A percentile compares a stretch with the other conserved stretches of the same genome.
phyloP scores from a whole-genome alignment of 2,329 filamentous ascomycete species.

The Coniochaeta pulveracea region DNA sequence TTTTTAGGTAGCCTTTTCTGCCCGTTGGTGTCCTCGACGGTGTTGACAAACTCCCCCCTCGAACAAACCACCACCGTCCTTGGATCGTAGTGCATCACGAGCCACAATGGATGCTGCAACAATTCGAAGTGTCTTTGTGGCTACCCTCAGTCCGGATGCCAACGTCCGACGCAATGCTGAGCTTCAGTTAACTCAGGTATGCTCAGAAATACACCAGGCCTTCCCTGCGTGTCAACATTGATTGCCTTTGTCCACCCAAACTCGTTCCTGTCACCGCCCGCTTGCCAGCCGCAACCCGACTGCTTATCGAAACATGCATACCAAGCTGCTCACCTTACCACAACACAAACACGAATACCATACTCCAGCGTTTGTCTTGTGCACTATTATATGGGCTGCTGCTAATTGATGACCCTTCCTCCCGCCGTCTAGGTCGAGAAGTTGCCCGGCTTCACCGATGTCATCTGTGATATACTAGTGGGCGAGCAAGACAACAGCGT shows the following conservation, averaged over 20 bases:
- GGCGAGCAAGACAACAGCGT: conserved; percentile 76
- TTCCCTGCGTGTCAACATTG: not conserved
- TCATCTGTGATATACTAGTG: conserved; percentile 82
- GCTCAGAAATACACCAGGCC: conserved; percentile 15
- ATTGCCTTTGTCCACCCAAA: not conserved
- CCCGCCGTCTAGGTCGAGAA: conserved; percentile 63
- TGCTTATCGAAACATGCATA: not conserved
- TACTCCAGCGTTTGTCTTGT: not conserved
- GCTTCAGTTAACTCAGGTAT: conserved; percentile 70
- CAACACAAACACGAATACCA: not conserved
- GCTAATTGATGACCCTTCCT: conserved; percentile 9
- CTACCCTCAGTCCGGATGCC: conserved; percentile 63
- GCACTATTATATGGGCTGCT: not conserved
- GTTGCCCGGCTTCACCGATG: conserved; percentile 80
- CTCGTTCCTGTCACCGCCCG: conserved; percentile 2
- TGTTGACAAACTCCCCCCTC: not conserved
- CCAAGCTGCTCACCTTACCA: not conserved
- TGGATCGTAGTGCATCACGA: conserved; percentile 1
- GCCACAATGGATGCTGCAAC: conserved; percentile 60
- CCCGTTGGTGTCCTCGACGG: conserved; percentile 3
- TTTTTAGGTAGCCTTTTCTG: conserved; percentile 4
- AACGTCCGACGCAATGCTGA: conserved; percentile 68
- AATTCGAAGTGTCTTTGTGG: conserved; percentile 65
- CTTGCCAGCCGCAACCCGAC: conserved; percentile 1
- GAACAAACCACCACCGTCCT: not conserved